phyloP scores from a whole-genome alignment of 805 yeast genomes.

The Saturnispora galanensis region DNA sequence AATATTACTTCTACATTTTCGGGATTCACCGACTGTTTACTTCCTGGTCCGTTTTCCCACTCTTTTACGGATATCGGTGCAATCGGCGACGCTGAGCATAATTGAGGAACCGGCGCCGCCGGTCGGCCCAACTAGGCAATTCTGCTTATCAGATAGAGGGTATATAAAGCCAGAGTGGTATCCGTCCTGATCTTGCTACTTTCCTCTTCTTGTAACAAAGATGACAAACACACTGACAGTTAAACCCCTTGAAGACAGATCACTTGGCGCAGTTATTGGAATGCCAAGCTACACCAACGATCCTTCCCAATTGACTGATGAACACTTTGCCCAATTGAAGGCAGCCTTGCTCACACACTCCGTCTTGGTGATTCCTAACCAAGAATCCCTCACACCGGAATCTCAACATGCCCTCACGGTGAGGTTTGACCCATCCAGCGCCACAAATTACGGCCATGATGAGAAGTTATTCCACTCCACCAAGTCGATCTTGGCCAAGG shows the following conservation, averaged over 20 bases:
- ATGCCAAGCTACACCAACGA: conserved; percentile 66
- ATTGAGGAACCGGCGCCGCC: conserved; percentile 1
- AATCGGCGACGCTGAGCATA: not conserved
- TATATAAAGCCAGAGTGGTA: not conserved
- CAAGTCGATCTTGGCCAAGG: conserved; percentile 64
- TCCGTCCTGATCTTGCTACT: not conserved
- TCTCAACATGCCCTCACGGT: conserved; percentile 71
- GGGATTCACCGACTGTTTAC: no score
- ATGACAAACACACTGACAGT: conserved; percentile 21
- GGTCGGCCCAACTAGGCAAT: conserved; percentile 6
- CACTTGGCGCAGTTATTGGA: conserved; percentile 60
- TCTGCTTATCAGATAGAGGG: not conserved
- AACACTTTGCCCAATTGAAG: conserved; percentile 51
- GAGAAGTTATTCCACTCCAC: conserved; percentile 56
- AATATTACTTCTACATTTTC: no score
- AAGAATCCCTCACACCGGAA: conserved; percentile 55
- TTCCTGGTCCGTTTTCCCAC: no score
- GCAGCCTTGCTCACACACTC: conserved; percentile 59
- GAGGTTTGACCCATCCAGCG: conserved; percentile 65
- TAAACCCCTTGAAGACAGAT: conserved; percentile 38
- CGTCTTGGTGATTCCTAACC: conserved; percentile 67
- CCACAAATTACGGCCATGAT: conserved; percentile 75
- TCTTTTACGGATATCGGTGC: not conserved
- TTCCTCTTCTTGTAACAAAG: not conserved
- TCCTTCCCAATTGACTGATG: conserved; percentile 57